These are phyloP conservation scores for Macrophomina pseudophaseolina DNA, from an alignment of 2,329 filamentous ascomycete species.

Conservation along the genomic window DNA sequence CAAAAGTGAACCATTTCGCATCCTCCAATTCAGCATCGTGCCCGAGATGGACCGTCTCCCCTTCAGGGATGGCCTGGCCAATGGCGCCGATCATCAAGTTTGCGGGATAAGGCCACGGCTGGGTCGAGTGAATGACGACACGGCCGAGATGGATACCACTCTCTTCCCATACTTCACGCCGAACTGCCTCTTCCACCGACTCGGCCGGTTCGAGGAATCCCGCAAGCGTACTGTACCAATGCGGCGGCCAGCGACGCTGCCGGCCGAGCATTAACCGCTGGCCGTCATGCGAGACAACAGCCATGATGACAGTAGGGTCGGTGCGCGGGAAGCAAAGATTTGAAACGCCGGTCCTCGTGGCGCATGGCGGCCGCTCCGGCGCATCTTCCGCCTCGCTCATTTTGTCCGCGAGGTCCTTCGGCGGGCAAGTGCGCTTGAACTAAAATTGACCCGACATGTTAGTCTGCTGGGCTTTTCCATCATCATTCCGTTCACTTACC, in stretches of 20 bases:
- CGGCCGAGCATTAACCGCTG: slow-evolving; percentile 82
- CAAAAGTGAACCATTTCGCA: slow-evolving; percentile 85
- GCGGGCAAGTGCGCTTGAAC: slow-evolving; percentile 79
- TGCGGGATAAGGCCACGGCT: slow-evolving; percentile 60
- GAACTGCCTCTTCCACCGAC: slow-evolving; percentile 57
- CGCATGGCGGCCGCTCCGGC: slow-evolving; percentile 70
- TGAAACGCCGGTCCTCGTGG: slow-evolving; percentile 81
- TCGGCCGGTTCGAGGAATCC: slow-evolving; percentile 59
- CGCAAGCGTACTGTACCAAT: slow-evolving; percentile 86
- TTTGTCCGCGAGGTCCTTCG: slow-evolving; percentile 65
- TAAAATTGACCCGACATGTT: too few species aligned
- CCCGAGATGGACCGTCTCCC: slow-evolving; percentile 80
- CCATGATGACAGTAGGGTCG: slow-evolving; percentile 94
- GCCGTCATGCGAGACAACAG: slow-evolving; percentile 81
- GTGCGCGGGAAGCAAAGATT: slow-evolving; percentile 93
- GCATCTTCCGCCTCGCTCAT: slow-evolving; percentile 44
- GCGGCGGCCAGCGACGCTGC: slow-evolving; percentile 77
- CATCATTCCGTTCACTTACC: too few species aligned
- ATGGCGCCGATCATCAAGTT: slow-evolving; percentile 70
- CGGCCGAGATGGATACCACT: slow-evolving; percentile 53
- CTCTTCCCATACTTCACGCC: slow-evolving; percentile 59
- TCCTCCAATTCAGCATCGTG: slow-evolving; percentile 91
- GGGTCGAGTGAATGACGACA: slow-evolving; percentile 57
- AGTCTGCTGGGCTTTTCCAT: too few species aligned
- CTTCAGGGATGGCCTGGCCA: slow-evolving; percentile 76